Evolutionary conservation across 2,329 filamentous ascomycete genomes (phyloP), one percentile per base, ranked within the genome.

Genomic region (Arthroderma sp.): DNA sequence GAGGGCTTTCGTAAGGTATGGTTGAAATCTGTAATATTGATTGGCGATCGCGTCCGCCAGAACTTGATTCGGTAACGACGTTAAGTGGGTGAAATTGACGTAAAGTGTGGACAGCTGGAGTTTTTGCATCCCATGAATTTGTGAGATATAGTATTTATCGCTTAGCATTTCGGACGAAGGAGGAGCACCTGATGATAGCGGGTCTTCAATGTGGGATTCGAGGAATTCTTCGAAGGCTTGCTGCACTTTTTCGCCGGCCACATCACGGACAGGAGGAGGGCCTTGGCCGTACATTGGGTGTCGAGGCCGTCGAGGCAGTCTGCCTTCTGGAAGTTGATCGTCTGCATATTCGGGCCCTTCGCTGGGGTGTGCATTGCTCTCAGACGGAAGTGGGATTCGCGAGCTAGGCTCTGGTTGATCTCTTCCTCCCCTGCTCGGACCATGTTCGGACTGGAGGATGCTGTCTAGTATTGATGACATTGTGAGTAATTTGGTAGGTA

Each of bases 11-110:
- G 84, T 86, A 57, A 98, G 77, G 62, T 91, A 98, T 2, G 91
- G 91, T 27, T 93, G 74, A 61, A 94, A 94, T 53, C 91, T 85
- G 64, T 95, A 96, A 70, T 95, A 96, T 58, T 93, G 83, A 55
- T 80, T 81, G 52, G 87, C 82, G 50, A 96, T 83, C 42, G 86
- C 89, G 49, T 85, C 81, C 36, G 89, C 86, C 43, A 98, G 70
- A 47, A 83, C 80, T 43, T 83, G 85, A 53, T 88, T 83, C 55
- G 83, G 80, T 62, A 81, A 82, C 32, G 78, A 74, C 46, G 80
- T 75, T 29, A 98, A 70, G 62, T 98, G 91, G 52, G 80, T 85
- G 65, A 68, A 81, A 55, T 81, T 78, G 53, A 81, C 72, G 50
- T 81, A 81, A 38, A 81, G 71, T 2, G 78, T 81, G 2, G 78